A percentile compares a stretch with the other conserved stretches of the same genome.
phyloP scores from a whole-genome alignment of 208 protist species.

The Crithidia fasciculata region DNA sequence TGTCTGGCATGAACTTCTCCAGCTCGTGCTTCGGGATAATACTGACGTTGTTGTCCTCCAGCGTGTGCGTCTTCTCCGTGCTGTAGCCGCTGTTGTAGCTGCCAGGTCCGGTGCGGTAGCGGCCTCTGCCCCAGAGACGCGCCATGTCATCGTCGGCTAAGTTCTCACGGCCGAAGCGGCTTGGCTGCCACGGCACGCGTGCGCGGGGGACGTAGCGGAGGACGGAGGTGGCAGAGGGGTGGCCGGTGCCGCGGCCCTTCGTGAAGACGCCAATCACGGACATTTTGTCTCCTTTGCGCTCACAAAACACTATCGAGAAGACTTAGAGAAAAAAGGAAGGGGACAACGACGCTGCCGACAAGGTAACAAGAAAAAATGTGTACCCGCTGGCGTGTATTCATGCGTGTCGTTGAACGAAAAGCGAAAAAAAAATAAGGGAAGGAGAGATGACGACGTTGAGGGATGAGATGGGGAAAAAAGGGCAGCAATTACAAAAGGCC shows the following conservation, averaged over 20 bases:
- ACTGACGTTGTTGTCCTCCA: constrained; percentile 78
- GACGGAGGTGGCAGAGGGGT: constrained; percentile 67
- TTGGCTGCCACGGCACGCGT: constrained; percentile 89
- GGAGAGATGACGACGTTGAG: background rate
- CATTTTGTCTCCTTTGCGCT: constrained; percentile 35
- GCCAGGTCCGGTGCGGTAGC: constrained; percentile 78
- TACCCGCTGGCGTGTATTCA: no score
- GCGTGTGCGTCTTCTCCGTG: constrained; percentile 79
- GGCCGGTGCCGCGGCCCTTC: constrained; percentile 65
- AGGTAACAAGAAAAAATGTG: no score
- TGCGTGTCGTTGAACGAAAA: background rate
- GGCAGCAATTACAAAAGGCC: background rate
- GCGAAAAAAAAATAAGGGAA: constrained; percentile 7
- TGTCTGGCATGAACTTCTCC: constrained; percentile 92
- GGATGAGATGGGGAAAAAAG: background rate
- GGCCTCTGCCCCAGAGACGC: constrained; percentile 73
- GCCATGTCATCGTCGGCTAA: constrained; percentile 75
- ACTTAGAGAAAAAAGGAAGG: constrained; percentile 12
- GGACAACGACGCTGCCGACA: no score
- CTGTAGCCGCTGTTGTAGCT: constrained; percentile 93
- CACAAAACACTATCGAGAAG: background rate
- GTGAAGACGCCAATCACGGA: constrained; percentile 81
- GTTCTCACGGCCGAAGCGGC: constrained; percentile 86
- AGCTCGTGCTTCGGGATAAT: constrained; percentile 92
- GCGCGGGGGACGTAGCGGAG: constrained; percentile 88